Percentiles rank a stretch among this genome's conserved stretches.
Conservation (phyloP, 768 basidiomycete species). For the Tricholoma saponaceum region DNA sequence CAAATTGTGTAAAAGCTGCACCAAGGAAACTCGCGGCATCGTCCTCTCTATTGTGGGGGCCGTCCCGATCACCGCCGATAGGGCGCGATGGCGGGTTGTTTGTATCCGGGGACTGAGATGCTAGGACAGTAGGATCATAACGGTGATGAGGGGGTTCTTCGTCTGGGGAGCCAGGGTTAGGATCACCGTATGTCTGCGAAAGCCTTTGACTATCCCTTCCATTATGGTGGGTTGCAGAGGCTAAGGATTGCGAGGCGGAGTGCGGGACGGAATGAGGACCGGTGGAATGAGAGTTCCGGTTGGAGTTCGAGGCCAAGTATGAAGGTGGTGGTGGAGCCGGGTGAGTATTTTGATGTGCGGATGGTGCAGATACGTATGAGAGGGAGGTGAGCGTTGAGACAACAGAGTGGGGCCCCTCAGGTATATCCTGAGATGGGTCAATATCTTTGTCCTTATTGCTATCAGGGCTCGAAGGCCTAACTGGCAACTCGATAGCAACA, state of each 20-base stretch:
- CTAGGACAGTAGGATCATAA: background rate
- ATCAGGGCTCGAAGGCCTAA: constrained; percentile 23
- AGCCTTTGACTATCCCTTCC: constrained; percentile 15
- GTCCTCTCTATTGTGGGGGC: constrained; percentile 16
- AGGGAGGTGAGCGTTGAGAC: constrained; percentile 15
- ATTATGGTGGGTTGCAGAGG: constrained; percentile 10
- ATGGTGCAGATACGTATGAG: constrained; percentile 23
- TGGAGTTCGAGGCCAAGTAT: constrained; percentile 25
- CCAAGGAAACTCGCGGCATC: constrained; percentile 15
- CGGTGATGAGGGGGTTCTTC: background rate
- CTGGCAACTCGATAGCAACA: constrained; percentile 30
- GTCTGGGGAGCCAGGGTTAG: background rate
- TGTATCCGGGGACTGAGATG: constrained; percentile 1
- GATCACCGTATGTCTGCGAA: constrained; percentile 17
- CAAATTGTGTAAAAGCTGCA: constrained; percentile 15
- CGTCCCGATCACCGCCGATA: constrained; percentile 16
- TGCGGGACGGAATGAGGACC: constrained; percentile 24
- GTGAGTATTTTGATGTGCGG: constrained; percentile 8
- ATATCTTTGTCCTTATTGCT: constrained; percentile 18
- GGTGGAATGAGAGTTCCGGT: constrained; percentile 12
- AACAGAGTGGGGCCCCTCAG: constrained; percentile 3
- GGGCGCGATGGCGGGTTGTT: constrained; percentile 3
- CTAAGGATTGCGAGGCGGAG: constrained; percentile 20
- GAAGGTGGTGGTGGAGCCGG: constrained; percentile 22
- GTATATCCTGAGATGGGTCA: constrained; percentile 7